Conservation (phyloP, 2,329 filamentous ascomycete genomes). For the Hortaea werneckii region DNA sequence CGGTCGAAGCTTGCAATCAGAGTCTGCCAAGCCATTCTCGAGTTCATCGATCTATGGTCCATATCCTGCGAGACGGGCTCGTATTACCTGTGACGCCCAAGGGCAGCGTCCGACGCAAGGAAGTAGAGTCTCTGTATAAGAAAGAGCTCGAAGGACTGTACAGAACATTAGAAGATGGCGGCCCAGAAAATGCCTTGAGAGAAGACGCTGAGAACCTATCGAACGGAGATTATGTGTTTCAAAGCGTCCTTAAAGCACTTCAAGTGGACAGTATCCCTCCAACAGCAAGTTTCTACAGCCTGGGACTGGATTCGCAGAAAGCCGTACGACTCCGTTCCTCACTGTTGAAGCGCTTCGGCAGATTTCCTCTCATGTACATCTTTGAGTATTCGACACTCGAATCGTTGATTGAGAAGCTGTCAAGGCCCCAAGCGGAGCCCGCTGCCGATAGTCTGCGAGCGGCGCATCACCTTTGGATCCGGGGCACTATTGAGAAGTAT, state of each 20-base stretch:
- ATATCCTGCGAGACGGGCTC: background rate
- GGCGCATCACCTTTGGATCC: background rate
- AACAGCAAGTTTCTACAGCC: background rate
- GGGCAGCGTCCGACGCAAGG: constrained; percentile 1
- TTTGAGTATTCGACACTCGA: constrained; percentile 35
- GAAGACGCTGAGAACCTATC: background rate
- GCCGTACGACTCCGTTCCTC: background rate
- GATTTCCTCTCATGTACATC: constrained; percentile 5
- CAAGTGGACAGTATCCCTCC: background rate
- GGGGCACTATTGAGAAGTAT: background rate
- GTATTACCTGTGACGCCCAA: background rate
- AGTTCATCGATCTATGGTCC: constrained; percentile 1
- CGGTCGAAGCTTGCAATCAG: constrained; percentile 1
- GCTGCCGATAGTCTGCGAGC: constrained; percentile 19
- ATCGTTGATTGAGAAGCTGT: constrained; percentile 7
- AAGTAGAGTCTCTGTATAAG: background rate
- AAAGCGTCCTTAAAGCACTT: background rate
- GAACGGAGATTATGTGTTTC: background rate
- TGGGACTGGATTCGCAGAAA: constrained; percentile 1
- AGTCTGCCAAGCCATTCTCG: constrained; percentile 36
- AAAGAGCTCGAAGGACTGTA: background rate
- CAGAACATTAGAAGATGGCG: background rate
- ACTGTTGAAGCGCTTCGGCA: background rate
- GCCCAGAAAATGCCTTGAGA: background rate
- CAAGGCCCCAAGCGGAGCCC: constrained; percentile 11